Conservation (phyloP, 352 stramenopile genomes). For the Globisporangium recalcitrans region DNA sequence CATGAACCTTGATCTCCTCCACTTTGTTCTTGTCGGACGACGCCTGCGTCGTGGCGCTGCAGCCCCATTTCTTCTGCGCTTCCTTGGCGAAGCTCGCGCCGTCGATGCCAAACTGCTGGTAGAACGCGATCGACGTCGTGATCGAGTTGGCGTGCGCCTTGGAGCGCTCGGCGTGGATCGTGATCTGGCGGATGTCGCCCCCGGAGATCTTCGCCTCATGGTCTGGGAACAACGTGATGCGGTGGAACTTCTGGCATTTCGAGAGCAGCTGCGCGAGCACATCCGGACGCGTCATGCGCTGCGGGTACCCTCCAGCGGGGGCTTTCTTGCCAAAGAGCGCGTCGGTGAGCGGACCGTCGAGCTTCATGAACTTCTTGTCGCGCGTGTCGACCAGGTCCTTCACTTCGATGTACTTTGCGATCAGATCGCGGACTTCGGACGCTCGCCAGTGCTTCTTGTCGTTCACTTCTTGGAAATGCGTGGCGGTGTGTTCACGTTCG, state of each 20-base stretch:
- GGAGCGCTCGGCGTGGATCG: constrained; percentile 57
- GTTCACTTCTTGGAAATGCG: constrained; percentile 18
- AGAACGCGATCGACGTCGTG: constrained; percentile 64
- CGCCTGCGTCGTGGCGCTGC: constrained; percentile 45
- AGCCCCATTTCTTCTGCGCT: constrained; percentile 80
- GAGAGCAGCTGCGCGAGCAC: constrained; percentile 41
- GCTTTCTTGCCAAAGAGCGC: constrained; percentile 68
- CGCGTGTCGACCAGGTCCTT: constrained; percentile 44
- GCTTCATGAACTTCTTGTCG: constrained; percentile 65
- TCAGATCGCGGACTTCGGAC: constrained; percentile 49
- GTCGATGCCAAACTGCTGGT: constrained; percentile 80
- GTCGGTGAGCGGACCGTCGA: constrained; percentile 65
- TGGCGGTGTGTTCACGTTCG: constrained; percentile 18
- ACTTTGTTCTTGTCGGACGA: constrained; percentile 57
- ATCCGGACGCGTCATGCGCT: constrained; percentile 51
- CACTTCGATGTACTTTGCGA: constrained; percentile 56
- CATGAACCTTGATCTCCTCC: constrained; percentile 76
- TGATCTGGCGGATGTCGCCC: constrained; percentile 50
- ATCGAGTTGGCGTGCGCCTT: constrained; percentile 74
- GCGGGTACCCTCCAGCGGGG: constrained; percentile 49
- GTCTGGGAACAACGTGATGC: constrained; percentile 61
- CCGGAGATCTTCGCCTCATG: constrained; percentile 60
- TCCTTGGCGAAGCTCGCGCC: constrained; percentile 67
- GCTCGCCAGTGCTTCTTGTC: constrained; percentile 53
- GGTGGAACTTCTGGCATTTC: constrained; percentile 70